Evolutionary conservation across 768 basidiomycete species (phyloP).

Genomic region (Suillus bovinus): DNA sequence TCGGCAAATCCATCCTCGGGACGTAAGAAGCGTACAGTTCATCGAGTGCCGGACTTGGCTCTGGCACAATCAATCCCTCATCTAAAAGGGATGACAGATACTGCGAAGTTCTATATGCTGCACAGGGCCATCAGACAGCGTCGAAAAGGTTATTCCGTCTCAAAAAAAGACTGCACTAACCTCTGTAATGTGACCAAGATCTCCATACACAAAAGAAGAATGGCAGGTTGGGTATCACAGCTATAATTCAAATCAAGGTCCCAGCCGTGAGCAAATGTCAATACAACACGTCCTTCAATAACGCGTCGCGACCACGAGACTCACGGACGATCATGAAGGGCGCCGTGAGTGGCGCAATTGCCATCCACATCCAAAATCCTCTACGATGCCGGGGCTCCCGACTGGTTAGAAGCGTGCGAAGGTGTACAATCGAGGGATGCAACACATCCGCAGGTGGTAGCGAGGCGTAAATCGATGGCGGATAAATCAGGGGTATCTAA

Average conservation of each 20-base stretch:
- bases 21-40: constrained; percentile 46
- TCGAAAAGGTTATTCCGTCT: constrained; percentile 2
- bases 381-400: constrained; percentile 64
- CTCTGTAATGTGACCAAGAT: constrained; percentile 83
- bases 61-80: constrained; percentile 54
- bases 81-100: constrained; percentile 64
- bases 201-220: constrained; percentile 87
- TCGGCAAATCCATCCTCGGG: no score
- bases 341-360: constrained; percentile 68
- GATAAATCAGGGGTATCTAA: constrained; percentile 53
- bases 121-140: constrained; percentile 1
- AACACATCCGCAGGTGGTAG: constrained; percentile 30
- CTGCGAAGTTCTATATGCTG: constrained; percentile 71
- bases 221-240: constrained; percentile 79
- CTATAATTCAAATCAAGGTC: constrained; percentile 36
- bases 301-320: constrained; percentile 26
- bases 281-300: neutral
- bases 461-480: constrained; percentile 55
- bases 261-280: neutral
- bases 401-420: constrained; percentile 50
- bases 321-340: constrained; percentile 77
- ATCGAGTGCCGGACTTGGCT: constrained; percentile 57
- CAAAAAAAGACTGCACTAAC: constrained; percentile 35
- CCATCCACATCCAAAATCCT: constrained; percentile 67
- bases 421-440: constrained; percentile 42